These are phyloP conservation scores for Scenedesmus sp. DNA, from an alignment of 163 green algal species.

Conservation along the genomic window DNA sequence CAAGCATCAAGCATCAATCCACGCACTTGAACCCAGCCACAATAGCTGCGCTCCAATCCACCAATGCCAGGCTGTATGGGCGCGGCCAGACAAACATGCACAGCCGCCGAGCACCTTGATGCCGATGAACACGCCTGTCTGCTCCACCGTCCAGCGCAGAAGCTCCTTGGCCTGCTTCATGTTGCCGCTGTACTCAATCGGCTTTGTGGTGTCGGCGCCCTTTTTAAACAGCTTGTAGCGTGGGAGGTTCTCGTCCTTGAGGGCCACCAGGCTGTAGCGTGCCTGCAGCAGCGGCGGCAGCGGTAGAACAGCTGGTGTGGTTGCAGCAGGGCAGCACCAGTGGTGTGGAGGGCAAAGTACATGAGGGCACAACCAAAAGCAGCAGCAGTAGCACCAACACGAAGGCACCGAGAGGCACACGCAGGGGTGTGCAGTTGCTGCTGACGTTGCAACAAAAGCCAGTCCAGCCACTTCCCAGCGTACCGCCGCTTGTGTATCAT, in stretches of 20 bases:
- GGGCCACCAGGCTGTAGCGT: conserved; percentile 8
- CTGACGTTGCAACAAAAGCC: too few relatives aligned
- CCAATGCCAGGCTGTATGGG: too few relatives aligned
- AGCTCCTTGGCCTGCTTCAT: conserved; percentile 21
- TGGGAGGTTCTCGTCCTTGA: conserved; percentile 46
- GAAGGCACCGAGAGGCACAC: too few relatives aligned
- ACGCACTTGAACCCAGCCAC: too few relatives aligned
- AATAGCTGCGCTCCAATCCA: too few relatives aligned
- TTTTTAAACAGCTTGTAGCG: conserved; percentile 45
- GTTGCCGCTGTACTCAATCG: conserved; percentile 19
- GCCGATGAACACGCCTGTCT: conserved; percentile 51
- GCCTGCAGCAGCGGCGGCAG: conserved; percentile 12
- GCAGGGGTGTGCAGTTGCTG: neutral
- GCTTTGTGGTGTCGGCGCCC: conserved; percentile 33
- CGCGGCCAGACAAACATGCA: neutral
- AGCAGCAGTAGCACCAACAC: neutral
- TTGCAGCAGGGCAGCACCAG: neutral
- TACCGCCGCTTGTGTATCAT: too few relatives aligned
- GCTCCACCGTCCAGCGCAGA: conserved; percentile 17
- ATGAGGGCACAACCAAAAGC: neutral
- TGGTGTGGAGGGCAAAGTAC: neutral
- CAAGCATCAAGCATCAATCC: too few relatives aligned
- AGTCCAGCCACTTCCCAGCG: too few relatives aligned
- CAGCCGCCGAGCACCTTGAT: conserved; percentile 30
- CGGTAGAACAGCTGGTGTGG: too few relatives aligned